phyloP scores from a whole-genome alignment of 2,329 filamentous ascomycete species.

The Fusarium sp. region DNA sequence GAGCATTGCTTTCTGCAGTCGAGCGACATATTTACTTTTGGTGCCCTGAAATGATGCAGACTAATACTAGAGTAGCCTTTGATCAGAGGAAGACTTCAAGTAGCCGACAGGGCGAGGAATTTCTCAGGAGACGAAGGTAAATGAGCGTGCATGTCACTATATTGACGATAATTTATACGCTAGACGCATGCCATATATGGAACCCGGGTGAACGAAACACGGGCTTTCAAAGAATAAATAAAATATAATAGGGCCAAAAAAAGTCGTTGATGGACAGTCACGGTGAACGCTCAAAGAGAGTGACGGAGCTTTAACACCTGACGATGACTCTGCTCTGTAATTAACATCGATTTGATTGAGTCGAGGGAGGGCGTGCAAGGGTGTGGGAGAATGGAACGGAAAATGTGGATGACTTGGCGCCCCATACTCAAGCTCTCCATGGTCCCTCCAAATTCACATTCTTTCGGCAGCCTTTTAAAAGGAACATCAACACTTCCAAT shows the following conservation, averaged over 20 bases:
- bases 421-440: conserved; percentile 40
- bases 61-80: conserved; percentile 29
- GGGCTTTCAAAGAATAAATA: conserved; percentile 13
- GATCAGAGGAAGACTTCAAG: conserved; percentile 5
- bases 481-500: neutral
- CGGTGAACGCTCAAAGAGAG: neutral
- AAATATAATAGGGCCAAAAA: conserved; percentile 6
- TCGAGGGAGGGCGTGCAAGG: conserved; percentile 46
- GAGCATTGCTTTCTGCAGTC: neutral
- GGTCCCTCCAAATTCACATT: conserved; percentile 28
- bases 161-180: conserved; percentile 19
- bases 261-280: conserved; percentile 14
- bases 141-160: conserved; percentile 27
- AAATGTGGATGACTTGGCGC: conserved; percentile 50
- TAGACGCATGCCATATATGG: conserved; percentile 3
- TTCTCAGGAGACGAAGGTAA: conserved; percentile 22
- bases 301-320: conserved; percentile 16
- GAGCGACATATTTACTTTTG: neutral
- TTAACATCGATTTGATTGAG: conserved; percentile 30
- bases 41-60: conserved; percentile 12
- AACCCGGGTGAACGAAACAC: conserved; percentile 9
- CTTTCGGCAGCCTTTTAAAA: conserved; percentile 21
- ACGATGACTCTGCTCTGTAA: conserved; percentile 23
- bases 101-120: conserved; percentile 33
- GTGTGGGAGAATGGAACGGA: conserved; percentile 46